Evolutionary conservation across 2,329 filamentous ascomycete genomes (phyloP).

Genomic region (Tothia fuscella): DNA sequence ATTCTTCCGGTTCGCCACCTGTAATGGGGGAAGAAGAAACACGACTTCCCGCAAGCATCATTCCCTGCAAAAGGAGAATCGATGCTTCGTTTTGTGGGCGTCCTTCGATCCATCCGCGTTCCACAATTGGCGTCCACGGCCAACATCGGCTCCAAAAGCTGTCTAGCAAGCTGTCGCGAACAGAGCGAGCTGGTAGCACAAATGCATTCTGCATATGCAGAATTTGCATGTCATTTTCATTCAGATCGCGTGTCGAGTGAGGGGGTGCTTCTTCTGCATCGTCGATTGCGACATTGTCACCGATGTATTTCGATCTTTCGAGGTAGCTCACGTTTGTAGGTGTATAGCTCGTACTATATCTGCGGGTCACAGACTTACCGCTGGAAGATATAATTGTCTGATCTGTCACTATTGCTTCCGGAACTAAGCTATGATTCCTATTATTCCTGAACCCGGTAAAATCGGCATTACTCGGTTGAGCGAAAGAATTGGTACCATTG

Average conservation of each 20-base stretch:
- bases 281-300: constrained; percentile 23
- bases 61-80: constrained; percentile 24
- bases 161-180: constrained; percentile 27
- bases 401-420: constrained; percentile 1
- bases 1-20: constrained; percentile 22
- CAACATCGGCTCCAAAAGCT: constrained; percentile 29
- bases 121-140: constrained; percentile 31
- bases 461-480: not conserved
- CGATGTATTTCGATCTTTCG: constrained; percentile 22
- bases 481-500: not conserved
- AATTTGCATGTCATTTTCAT: constrained; percentile 20
- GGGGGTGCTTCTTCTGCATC: constrained; percentile 21
- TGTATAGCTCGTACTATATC: constrained; percentile 12
- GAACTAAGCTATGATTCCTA: no score
- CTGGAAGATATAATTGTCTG: not conserved
- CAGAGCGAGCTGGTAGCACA: constrained; percentile 20
- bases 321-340: constrained; percentile 20
- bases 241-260: constrained; percentile 20
- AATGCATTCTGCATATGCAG: constrained; percentile 20
- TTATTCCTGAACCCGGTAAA: not conserved
- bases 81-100: constrained; percentile 18
- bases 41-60: constrained; percentile 31
- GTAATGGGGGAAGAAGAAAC: constrained; percentile 24
- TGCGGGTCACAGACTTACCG: constrained; percentile 10
- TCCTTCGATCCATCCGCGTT: constrained; percentile 28